Evolutionary conservation across 2,329 filamentous ascomycete genomes (phyloP).

Genomic region (Neopestalotiopsis rosae): DNA sequence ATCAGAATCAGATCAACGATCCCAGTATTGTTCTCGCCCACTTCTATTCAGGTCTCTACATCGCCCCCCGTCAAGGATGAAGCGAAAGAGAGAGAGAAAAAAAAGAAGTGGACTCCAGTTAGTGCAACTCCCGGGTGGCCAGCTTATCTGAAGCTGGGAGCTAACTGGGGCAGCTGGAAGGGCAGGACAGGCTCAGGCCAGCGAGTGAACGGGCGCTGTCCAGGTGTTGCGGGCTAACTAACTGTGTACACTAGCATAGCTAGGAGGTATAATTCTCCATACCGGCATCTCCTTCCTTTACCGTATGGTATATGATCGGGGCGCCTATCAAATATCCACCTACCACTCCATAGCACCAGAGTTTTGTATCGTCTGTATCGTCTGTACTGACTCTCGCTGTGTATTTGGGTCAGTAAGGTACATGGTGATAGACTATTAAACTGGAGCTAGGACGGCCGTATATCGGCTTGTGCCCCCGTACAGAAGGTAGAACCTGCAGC

Average conservation of each 20-base stretch:
- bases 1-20: no score
- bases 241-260: no score
- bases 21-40: background rate
- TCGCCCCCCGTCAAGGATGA: no score
- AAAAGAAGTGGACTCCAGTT: background rate
- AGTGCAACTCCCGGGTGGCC: no score
- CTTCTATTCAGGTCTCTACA: background rate
- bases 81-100: background rate
- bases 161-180: no score
- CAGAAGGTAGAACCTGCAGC: constrained; percentile 13
- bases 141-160: no score
- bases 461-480: constrained; percentile 13
- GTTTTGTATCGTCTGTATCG: background rate
- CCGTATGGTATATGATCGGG: constrained; percentile 2
- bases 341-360: background rate
- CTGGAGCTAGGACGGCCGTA: constrained; percentile 8
- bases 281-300: constrained; percentile 10
- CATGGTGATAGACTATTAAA: constrained; percentile 8
- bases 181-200: no score
- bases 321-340: background rate
- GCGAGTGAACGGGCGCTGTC: no score
- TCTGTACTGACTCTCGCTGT: background rate
- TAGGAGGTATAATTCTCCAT: background rate
- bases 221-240: no score
- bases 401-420: background rate